A percentile compares a stretch with the other conserved stretches of the same genome.
phyloP scores from a whole-genome alignment of 106 monocot genomes.

The Dendrobium nobile region DNA sequence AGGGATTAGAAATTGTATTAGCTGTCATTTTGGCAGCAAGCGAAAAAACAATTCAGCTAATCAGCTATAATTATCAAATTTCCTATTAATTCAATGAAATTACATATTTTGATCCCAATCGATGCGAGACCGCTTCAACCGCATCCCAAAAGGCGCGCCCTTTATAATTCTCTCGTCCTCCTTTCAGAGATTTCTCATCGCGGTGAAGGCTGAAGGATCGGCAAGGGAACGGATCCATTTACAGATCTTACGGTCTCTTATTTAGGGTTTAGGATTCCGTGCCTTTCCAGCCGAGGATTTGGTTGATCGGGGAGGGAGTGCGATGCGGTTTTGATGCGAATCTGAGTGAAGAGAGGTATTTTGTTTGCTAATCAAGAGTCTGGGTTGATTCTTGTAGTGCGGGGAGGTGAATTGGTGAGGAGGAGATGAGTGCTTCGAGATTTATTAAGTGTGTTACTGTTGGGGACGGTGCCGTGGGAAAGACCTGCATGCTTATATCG shows the following conservation, averaged over 20 bases:
- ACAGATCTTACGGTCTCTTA: not conserved
- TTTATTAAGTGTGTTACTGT: constrained; percentile 7
- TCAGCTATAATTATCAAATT: not conserved
- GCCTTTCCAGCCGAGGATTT: not conserved
- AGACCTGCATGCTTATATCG: constrained; percentile 12
- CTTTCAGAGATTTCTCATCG: not conserved
- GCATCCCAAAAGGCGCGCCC: not conserved
- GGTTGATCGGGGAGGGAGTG: not conserved
- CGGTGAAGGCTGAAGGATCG: not conserved
- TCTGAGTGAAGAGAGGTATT: not conserved
- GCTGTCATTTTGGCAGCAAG: no score
- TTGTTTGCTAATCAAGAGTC: not conserved
- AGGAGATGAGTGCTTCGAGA: constrained; percentile 4
- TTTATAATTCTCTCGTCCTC: not conserved
- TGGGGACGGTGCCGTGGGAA: constrained; percentile 8
- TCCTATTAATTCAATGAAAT: not conserved
- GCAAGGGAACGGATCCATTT: not conserved
- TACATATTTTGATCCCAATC: not conserved
- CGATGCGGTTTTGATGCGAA: not conserved
- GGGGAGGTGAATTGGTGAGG: not conserved
- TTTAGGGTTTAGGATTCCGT: not conserved
- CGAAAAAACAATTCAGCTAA: not conserved
- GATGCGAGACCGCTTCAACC: not conserved
- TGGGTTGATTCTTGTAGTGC: not conserved
- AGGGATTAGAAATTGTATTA: no score